A percentile compares a stretch with the other conserved stretches of the same genome.
phyloP scores from a whole-genome alignment of 192 early-diverging fungal species.

The Rhizophagus prolifer region DNA sequence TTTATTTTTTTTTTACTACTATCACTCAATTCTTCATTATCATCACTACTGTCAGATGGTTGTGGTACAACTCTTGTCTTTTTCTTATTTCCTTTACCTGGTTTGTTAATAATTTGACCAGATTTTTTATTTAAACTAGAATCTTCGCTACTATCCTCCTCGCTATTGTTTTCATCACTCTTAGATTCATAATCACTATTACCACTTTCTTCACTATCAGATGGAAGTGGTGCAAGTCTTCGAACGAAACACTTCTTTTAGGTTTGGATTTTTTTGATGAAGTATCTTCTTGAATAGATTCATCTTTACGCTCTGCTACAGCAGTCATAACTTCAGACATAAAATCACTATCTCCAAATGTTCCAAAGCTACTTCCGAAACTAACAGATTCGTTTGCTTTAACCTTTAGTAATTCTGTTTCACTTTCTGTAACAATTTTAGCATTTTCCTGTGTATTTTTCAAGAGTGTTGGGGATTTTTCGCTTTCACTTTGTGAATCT shows the following conservation, averaged over 20 bases:
- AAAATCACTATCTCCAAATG: not conserved
- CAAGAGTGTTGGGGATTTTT: slow-evolving; percentile 1
- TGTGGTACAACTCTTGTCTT: not conserved
- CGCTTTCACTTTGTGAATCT: not conserved
- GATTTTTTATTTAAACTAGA: not conserved
- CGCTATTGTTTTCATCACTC: not conserved
- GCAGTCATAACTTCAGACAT: slow-evolving; percentile 28
- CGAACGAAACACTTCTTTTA: slow-evolving; percentile 22
- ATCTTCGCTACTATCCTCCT: slow-evolving; percentile 6
- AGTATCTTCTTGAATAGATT: not conserved
- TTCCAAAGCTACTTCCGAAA: not conserved
- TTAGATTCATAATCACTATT: not conserved
- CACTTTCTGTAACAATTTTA: not conserved
- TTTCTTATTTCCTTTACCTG: slow-evolving; percentile 3
- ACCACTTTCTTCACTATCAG: slow-evolving; percentile 25
- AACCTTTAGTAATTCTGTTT: not conserved
- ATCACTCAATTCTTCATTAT: not conserved
- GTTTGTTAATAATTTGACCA: not conserved
- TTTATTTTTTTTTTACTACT: not conserved
- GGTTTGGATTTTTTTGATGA: slow-evolving; percentile 11
- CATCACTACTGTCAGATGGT: slow-evolving; percentile 26
- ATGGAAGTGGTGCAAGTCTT: slow-evolving; percentile 19
- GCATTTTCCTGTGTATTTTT: slow-evolving; percentile 27
- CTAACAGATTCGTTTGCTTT: not conserved
- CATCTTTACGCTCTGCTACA: slow-evolving; percentile 4